Percentiles rank a stretch among this genome's conserved stretches.
These are phyloP conservation scores for Ophiostoma fasciatum DNA, from an alignment of 2,329 filamentous ascomycete species.

Conservation along the genomic window DNA sequence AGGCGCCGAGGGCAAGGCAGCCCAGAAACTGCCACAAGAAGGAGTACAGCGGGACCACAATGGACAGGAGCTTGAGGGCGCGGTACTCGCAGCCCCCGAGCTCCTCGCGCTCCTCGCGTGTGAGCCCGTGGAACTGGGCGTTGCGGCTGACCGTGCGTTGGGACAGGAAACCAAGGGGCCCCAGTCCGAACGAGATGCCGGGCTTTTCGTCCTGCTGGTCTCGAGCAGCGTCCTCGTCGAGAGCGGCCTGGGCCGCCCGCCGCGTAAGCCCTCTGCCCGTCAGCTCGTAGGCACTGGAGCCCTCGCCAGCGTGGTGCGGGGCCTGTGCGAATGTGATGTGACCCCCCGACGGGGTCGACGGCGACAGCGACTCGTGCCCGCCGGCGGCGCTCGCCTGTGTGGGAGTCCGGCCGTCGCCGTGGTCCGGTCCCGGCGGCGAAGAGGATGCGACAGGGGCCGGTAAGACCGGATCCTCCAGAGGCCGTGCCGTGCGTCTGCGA, in stretches of 20 bases:
- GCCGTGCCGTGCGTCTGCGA: too few species aligned
- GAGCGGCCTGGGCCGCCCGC: neutral
- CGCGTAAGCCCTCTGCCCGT: neutral
- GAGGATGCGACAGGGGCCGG: too few species aligned
- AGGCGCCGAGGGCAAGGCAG: slow-evolving; percentile 44
- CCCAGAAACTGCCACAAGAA: slow-evolving; percentile 43
- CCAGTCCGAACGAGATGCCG: neutral
- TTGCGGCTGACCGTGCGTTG: slow-evolving; percentile 31
- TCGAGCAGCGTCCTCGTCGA: neutral
- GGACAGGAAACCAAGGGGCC: slow-evolving; percentile 18
- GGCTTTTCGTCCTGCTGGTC: neutral
- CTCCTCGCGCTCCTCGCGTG: slow-evolving; percentile 36
- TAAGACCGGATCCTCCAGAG: too few species aligned
- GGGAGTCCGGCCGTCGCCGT: too few species aligned
- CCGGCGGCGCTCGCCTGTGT: too few species aligned
- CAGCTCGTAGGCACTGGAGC: neutral
- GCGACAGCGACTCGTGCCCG: too few species aligned
- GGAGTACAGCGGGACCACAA: slow-evolving; percentile 47
- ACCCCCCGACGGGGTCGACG: too few species aligned
- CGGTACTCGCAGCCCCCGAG: slow-evolving; percentile 51
- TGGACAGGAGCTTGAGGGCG: slow-evolving; percentile 42
- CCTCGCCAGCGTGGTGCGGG: slow-evolving; percentile 5
- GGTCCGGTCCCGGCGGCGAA: too few species aligned
- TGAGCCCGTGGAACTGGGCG: slow-evolving; percentile 38
- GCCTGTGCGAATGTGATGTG: slow-evolving; percentile 14